Evolutionary conservation across 2,329 filamentous ascomycete genomes (phyloP), one percentile per base, ranked within the genome.

Genomic region (Scytalidium lignicola): DNA sequence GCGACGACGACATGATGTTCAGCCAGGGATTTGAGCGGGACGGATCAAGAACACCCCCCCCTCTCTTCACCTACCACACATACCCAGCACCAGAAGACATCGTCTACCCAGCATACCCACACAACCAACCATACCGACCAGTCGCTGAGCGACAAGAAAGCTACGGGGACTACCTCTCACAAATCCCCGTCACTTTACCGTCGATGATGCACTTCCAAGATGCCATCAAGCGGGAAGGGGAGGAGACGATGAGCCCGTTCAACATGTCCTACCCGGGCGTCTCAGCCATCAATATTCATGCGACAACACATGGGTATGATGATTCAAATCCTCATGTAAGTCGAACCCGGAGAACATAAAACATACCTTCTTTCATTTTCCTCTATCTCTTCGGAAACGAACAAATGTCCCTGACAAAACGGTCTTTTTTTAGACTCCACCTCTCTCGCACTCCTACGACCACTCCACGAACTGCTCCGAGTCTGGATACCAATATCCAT

Each of bases 241-340:
- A 84, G 55, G 74, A 78, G 43, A 61, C 79, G 48, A 75, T 86
- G 63, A 80, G 76, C 57, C 78, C 83, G 5, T 86, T 60, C 56
- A 61, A 83, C 67, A 79, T 87, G 70, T 78, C 73, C 70, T 89
- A 88, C 66, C 84, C 82, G 60, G 84, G 82, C 59, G 54, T 65
- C 18, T 57, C 78, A 50, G 74, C 76, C 45, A 78, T 88, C 64
- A 83, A 87, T 59, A 78, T 86, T 58, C 75, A 76, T 63, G 70
- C 74, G 51, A 13, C 26, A 28, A 71, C 74, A 50, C 75, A 79
- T 58, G 73, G 78, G 21, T 89, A 88, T 73, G 80, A 86, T 65
- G 60, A 82, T 59, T 79, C 80, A 67, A 79, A 80, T 69, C 80
- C 84, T 76, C 85, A 88, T 80, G 86, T 90, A 84, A 85, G 82